Base-by-base conservation (phyloP, 345 rosid genomes). In the Eucalyptus curtisii region DNA sequence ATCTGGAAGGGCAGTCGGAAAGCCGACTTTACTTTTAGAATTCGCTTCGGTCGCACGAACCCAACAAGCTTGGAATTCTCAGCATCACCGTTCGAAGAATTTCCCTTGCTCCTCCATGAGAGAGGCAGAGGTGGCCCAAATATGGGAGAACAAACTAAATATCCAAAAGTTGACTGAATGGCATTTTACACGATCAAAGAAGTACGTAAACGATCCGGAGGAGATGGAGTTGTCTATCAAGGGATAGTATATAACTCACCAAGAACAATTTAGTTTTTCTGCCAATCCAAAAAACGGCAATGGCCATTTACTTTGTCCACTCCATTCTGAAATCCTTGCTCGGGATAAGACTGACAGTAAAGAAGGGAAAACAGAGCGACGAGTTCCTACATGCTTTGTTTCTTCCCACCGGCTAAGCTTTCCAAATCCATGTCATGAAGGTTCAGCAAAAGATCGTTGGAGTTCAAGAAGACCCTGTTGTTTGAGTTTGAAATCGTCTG, bases 381-480 rank as follows among this genome's bases (percentile, higher is more conserved):
- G 47, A 40, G 47, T 40, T 24, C 30, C 47, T 20, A 6, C 47
- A 7, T 11, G 47, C 19, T 44, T 44, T 20, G 82, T 53, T 80
- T 50, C 86, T 88, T 95, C 92, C 92, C 94, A 91, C 27, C 37
- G 89, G 33, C 25, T 15, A 88, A 24, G 45, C 52, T 66, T 57
- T 92, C 95, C 88, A 94, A 88, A 47, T 93, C 95, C 98, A 96
- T 89, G 27, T 91, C 94, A 87, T 96, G 98, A 49, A 97, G 96
- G 93, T 95, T 96, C 89, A 97, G 95, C 90, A 97, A 91, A 90
- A 97, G 91, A 92, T 96, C 99, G 13, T 91, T 90, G 6, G 99
- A 95, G 87, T 93, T 92, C 59, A 97, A 91, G 93, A 91, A 98
- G 33, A 96, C 97, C 91, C 92, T 96, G 96, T 98, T 96, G 90